Base-by-base conservation (phyloP, 2,329 filamentous ascomycete species). In the Fusarium chlamydosporum region DNA sequence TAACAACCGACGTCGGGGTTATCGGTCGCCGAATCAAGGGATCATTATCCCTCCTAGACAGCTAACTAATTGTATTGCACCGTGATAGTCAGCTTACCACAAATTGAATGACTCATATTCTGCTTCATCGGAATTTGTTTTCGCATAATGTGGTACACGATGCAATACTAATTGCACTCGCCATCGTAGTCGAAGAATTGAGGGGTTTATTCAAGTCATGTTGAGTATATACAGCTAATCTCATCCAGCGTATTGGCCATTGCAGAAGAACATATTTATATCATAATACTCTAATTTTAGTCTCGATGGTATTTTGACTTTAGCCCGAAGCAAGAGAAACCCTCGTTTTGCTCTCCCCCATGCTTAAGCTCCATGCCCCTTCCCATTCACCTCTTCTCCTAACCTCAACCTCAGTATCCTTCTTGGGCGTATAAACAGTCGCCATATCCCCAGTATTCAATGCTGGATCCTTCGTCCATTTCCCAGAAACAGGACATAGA, bases 341-440 rank as follows among this genome's bases (percentile, higher is more conserved):
- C 1, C 73, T 68, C 3, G 66, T 72, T 31, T 37, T 72, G 3
- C 73, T 75, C 52, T 72, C 68, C 1, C 72, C 73, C 72, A 75
- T 74, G 20, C 48, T 60, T 27, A 74, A 47, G 16, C 45, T 56
- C 73, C 73, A 75, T 1, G 18, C 18, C 2, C 71, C 71, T 27
- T 31, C 15, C 68, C 71, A 72, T 6, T 61, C 40, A 0, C 47
- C 43, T 10, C 66, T 43, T n/a, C 33, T 41, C 6, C n/a, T 40
- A 6, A 72, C 34, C 16, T 63, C 56, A 9, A 73, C 40, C 26
- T 67, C 27, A 16, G 60, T 35, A 16, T 68, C 67, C 13, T 50
- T 71, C 29, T 71, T 68, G 0, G 70, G 70, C 1, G 48, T 55
- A n/a, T 53, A 68, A 4, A 71, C 8, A 16, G 50, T 60, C 2